Base-by-base conservation (phyloP, 129 eudicot species). In the Glebionis coronaria region DNA sequence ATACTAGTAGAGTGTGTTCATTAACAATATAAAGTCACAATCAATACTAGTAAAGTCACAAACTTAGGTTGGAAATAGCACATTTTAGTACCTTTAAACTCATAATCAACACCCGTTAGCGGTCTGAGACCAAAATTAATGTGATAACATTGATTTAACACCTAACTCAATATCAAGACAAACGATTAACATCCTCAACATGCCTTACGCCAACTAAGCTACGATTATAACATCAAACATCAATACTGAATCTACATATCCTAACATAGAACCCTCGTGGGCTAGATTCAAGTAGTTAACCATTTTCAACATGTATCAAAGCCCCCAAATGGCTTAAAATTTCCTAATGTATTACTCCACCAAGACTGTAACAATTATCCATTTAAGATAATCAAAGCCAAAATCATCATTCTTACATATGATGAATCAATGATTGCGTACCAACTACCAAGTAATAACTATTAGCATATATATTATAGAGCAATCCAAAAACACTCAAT, bases 181-280 rank as follows among this genome's bases (percentile, higher is more conserved):
- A 12, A 18, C 12, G 20, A 57, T 12, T 53, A 68, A 29, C 35
- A 29, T 67, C 14, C 47, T 51, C 44, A 18, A 67, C 31, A 10
- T 25, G 35, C n/a, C 21, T 51, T 29, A 19, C 14, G 53, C 18
- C 40, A 54, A 38, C 40, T 38, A 55, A 68, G 42, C 73, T 55
- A 57, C 2, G 10, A 54, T 21, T 9, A 18, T 40, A 38, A 20
- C 20, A 53, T 68, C 54, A 54, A 35, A 35, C n/a, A 55, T 68
- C 63, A 18, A 52, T 4, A 5, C 27, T 53, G 16, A 20, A 16
- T 27, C 58, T 16, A 53, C 3, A 15, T 15, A 52, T 15, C 58
- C 23, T 4, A 52, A 52, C 19, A 52, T 52, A 52, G 7, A 9
- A 52, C 10, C 57, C 57, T 52, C 57, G 25, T 23, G 1, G 25